A percentile compares a stretch with the other conserved stretches of the same genome.
phyloP scores from a whole-genome alignment of 2,329 filamentous ascomycete genomes.

The Aspergillus sp. region DNA sequence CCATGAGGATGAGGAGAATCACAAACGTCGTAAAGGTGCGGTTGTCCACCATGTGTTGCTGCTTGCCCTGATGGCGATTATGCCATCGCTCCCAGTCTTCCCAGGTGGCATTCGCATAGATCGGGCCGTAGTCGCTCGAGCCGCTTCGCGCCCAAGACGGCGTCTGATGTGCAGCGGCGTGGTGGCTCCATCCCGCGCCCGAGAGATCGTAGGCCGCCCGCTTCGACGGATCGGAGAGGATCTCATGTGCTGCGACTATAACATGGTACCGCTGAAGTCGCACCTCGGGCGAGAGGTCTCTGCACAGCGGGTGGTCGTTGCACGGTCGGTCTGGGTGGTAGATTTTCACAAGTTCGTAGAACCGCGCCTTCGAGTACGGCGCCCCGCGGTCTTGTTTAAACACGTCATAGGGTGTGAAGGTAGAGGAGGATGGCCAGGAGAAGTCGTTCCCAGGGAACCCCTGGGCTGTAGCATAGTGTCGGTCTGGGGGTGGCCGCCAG shows the following conservation, averaged over 20 bases:
- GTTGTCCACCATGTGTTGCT: conserved; percentile 66
- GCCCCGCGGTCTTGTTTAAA: conserved; percentile 61
- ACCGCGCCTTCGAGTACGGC: conserved; percentile 77
- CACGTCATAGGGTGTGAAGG: conserved; percentile 81
- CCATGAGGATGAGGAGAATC: conserved; percentile 65
- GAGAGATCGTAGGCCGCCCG: conserved; percentile 77
- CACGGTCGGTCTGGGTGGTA: conserved; percentile 81
- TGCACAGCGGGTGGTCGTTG: conserved; percentile 41
- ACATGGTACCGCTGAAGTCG: conserved; percentile 88
- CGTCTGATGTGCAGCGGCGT: conserved; percentile 31
- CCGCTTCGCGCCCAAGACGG: conserved; percentile 18
- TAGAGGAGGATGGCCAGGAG: conserved; percentile 43
- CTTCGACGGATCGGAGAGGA: conserved; percentile 77
- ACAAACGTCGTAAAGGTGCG: conserved; percentile 73
- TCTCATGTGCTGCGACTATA: conserved; percentile 80
- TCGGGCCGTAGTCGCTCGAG: conserved; percentile 37
- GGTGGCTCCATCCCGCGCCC: conserved; percentile 73
- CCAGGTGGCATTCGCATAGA: conserved; percentile 83
- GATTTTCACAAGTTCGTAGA: conserved; percentile 88
- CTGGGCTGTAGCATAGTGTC: conserved; percentile 35
- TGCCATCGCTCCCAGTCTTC: conserved; percentile 93
- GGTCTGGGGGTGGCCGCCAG: conserved; percentile 16
- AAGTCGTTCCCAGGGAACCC: conserved; percentile 27
- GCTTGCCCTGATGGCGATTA: conserved; percentile 47
- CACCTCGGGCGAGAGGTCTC: conserved; percentile 55